Percentiles rank a stretch among this genome's conserved stretches.
Conservation (phyloP, 495 filamentous ascomycete genomes). For the Lophiostoma macrostomum region DNA sequence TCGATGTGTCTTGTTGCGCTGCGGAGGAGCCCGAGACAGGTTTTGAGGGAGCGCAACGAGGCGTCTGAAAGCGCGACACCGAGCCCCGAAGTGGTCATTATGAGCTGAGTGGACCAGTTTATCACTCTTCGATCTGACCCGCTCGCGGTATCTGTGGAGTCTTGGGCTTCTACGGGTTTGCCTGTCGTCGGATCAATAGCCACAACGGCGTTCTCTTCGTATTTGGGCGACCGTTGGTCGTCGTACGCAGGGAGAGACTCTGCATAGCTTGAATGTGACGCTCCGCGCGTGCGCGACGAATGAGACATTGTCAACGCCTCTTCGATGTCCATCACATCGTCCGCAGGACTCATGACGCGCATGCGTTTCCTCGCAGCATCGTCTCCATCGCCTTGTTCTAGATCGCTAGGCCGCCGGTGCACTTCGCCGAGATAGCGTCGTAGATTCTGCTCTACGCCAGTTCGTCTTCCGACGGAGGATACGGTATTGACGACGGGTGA, state of each 20-base stretch:
- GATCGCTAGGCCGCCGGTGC: constrained; percentile 42
- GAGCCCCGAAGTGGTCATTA: constrained; percentile 79
- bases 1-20: constrained; percentile 73
- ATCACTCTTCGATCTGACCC: constrained; percentile 40
- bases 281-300: constrained; percentile 25
- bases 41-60: constrained; percentile 70
- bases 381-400: constrained; percentile 45
- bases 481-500: constrained; percentile 80
- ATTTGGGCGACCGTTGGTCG: constrained; percentile 66
- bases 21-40: constrained; percentile 71
- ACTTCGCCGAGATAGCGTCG: constrained; percentile 65
- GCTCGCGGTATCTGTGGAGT: constrained; percentile 1
- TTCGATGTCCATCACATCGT: constrained; percentile 46
- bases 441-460: constrained; percentile 77
- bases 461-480: constrained; percentile 72
- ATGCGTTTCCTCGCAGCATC: constrained; percentile 63
- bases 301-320: constrained; percentile 37
- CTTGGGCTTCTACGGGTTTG: constrained; percentile 4
- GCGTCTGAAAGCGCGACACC: constrained; percentile 85
- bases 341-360: constrained; percentile 48
- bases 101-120: constrained; percentile 76
- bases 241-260: constrained; percentile 80
- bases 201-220: constrained; percentile 54
- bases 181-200: constrained; percentile 28
- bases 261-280: constrained; percentile 51